A percentile compares a stretch with the other conserved stretches of the same genome.
Conservation (phyloP, 768 basidiomycete species). For the Tylopilus sp. region DNA sequence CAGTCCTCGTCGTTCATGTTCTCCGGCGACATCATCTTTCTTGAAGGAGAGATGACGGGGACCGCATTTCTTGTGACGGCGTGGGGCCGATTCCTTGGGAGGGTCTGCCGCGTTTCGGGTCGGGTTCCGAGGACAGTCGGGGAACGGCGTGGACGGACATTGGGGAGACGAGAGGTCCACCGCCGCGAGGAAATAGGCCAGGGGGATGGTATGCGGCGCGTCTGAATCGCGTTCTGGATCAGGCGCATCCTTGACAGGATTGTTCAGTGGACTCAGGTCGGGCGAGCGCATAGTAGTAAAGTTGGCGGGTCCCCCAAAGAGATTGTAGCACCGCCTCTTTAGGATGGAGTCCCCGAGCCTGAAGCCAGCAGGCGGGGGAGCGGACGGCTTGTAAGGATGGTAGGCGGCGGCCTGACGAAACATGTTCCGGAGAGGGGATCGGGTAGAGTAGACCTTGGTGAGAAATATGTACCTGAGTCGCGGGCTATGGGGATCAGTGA, state of each 20-base stretch:
- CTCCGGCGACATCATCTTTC: too few species aligned
- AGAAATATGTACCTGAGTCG: background rate
- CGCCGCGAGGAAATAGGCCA: conserved; percentile 1
- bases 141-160: background rate
- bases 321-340: conserved; percentile 18
- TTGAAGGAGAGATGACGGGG: conserved; percentile 19
- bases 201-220: conserved; percentile 4
- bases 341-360: conserved; percentile 22
- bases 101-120: background rate
- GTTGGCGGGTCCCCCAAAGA: conserved; percentile 9
- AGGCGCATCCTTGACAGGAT: conserved; percentile 5
- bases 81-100: background rate
- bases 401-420: conserved; percentile 10
- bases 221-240: conserved; percentile 10
- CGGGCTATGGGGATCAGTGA: background rate
- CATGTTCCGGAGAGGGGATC: conserved; percentile 14
- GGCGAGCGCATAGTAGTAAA: conserved; percentile 13
- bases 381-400: conserved; percentile 15
- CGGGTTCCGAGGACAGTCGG: background rate
- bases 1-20: too few species aligned
- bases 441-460: background rate
- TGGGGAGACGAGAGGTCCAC: background rate
- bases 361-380: conserved; percentile 26
- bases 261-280: conserved; percentile 13
- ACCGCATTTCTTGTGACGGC: conserved; percentile 10